Base-by-base conservation (phyloP, 1,284 basidiomycete genomes). In the Grifola frondosa region DNA sequence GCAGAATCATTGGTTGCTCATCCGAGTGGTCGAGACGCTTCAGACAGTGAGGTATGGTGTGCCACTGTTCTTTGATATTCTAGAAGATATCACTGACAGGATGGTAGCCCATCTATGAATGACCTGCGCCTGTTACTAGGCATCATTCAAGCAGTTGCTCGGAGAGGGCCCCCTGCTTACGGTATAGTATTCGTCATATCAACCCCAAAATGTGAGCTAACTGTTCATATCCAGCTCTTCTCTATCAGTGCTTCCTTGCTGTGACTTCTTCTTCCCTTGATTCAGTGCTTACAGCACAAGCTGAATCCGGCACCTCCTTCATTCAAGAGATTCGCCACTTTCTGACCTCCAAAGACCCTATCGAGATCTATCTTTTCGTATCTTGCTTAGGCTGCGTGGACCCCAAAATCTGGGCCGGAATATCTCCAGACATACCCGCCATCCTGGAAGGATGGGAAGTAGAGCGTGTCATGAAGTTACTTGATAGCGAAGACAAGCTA, bases 361-460 rank as follows among this genome's bases (percentile, higher is more conserved):
- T 85, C 50, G 77, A 84, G 31, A 65, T 78, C 40, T 81, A 81
- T 61, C 53, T 82, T 11, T 87, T 88, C 51, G 57, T 90, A 9
- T 68, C 71, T 2, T 88, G 84, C 50, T 59, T 90, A 32, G 67
- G 73, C 25, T 76, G 70, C 32, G 49, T 88, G 10, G 73, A 81
- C 50, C 72, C 78, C 4, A 59, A 58, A 19, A 51, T 80, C 24
- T 90, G 87, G 87, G 81, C 84, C 5, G 87, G 86, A 8, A 80
- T 72, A 5, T 63, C 61, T 12, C 59, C 69, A 3, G 69, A 73
- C 5, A 62, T 73, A 20, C 71, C 74, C 25, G 64, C 77, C 3
- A 65, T 78, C 5, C 61, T 89, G 36, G 81, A 86, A 24, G 76
- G 69, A 42, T 75, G 74, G 72, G 86, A 89, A 46, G 86, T 89